Evolutionary conservation across 169 alveolate species (phyloP).

Genomic region (Eimeria tenella): DNA sequence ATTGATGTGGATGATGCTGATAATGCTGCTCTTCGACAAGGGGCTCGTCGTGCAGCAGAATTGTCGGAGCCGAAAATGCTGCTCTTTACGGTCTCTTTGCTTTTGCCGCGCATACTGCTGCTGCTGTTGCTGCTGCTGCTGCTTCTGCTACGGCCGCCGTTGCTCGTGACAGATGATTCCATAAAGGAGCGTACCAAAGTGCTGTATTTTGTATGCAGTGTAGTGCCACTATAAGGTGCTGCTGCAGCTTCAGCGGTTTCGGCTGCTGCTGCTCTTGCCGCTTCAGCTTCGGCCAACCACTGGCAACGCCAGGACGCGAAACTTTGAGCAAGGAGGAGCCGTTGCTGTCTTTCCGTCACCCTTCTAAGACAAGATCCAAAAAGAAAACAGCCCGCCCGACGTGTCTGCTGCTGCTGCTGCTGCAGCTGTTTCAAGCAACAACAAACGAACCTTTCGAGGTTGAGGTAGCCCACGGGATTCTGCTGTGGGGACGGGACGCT

Average conservation of each 20-base stretch:
- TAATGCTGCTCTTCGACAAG: not conserved
- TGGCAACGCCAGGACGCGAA: not conserved
- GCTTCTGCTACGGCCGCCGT: constrained; percentile 8
- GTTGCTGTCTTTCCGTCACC: not conserved
- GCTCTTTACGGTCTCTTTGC: not conserved
- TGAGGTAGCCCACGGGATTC: constrained; percentile 5
- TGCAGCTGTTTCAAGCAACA: constrained; percentile 37
- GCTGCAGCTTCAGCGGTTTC: not conserved
- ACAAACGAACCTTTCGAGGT: constrained; percentile 14
- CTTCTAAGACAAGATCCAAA: not conserved
- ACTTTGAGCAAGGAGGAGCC: not conserved
- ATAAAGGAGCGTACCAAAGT: not conserved
- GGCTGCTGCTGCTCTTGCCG: not conserved
- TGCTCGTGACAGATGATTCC: not conserved
- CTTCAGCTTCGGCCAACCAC: constrained; percentile 18
- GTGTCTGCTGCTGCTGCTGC: constrained; percentile 47
- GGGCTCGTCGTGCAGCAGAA: not conserved
- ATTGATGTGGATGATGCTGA: not conserved
- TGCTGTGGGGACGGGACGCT: constrained; percentile 2
- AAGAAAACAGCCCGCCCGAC: not conserved
- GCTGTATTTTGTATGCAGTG: not conserved
- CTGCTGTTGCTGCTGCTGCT: constrained; percentile 39
- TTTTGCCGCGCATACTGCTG: not conserved
- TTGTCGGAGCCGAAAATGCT: not conserved
- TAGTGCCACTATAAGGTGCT: not conserved